A percentile compares a stretch with the other conserved stretches of the same genome.
Evolutionary conservation across 306 rosid species (phyloP).

Genomic region (Neltuma alba): DNA sequence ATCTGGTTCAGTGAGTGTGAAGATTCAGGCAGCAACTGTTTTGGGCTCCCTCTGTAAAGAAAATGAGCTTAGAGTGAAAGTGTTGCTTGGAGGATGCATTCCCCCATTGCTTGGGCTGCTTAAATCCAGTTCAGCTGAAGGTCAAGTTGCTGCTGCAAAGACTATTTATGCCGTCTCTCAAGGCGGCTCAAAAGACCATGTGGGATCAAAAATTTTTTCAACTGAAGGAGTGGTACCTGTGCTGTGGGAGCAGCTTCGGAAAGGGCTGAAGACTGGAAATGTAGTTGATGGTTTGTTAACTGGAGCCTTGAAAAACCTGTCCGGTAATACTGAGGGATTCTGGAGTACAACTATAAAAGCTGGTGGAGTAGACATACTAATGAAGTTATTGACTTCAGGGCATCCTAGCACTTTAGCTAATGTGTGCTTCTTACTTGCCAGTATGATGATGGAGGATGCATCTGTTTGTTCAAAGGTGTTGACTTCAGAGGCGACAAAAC

Average conservation of each 20-base stretch:
- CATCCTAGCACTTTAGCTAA: slow-evolving; percentile 81
- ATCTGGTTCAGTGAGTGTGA: slow-evolving; percentile 86
- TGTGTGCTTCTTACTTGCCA: slow-evolving; percentile 91
- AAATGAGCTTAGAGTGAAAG: slow-evolving; percentile 95
- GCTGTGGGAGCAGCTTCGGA: slow-evolving; percentile 84
- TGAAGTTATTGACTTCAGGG: slow-evolving; percentile 81
- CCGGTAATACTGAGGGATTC: slow-evolving; percentile 93
- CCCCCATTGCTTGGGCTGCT: slow-evolving; percentile 97
- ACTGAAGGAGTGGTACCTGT: slow-evolving; percentile 99
- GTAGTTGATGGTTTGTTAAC: slow-evolving; percentile 86
- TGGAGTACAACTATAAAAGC: slow-evolving; percentile 88
- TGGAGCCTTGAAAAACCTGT: slow-evolving; percentile 90
- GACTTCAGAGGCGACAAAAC: slow-evolving; percentile 81
- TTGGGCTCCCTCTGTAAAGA: slow-evolving; percentile 94
- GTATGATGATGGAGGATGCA: slow-evolving; percentile 93
- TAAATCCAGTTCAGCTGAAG: slow-evolving; percentile 87
- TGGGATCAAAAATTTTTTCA: slow-evolving; percentile 95
- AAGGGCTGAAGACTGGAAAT: slow-evolving; percentile 73
- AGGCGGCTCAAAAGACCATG: slow-evolving; percentile 91
- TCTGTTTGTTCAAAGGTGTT: slow-evolving; percentile 83
- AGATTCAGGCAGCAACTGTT: slow-evolving; percentile 96
- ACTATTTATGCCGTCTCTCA: slow-evolving; percentile 97
- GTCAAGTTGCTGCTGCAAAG: slow-evolving; percentile 93
- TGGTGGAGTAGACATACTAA: slow-evolving; percentile 86
- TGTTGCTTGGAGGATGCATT: slow-evolving; percentile 98